Evolutionary conservation across 1,284 basidiomycete genomes (phyloP).

Genomic region (Erythrobasidium hasegawianum): DNA sequence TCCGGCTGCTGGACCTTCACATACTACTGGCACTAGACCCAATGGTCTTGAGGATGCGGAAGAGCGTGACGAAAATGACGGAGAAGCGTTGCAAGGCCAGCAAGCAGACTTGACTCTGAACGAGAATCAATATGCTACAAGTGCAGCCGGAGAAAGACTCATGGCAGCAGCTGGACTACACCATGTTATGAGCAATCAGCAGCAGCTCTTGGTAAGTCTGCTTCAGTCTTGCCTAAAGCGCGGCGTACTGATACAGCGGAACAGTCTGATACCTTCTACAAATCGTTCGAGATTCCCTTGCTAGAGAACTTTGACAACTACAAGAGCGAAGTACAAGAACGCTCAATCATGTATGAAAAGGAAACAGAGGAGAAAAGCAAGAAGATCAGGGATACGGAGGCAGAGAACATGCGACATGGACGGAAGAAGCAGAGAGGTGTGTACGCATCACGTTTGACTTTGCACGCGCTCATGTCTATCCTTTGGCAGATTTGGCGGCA

Average conservation of each 20-base stretch:
- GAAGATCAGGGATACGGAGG: slow-evolving; percentile 83
- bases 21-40: slow-evolving; percentile 1
- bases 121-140: not conserved
- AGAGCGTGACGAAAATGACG: slow-evolving; percentile 11
- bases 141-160: slow-evolving; percentile 26
- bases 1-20: not conserved
- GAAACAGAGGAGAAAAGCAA: slow-evolving; percentile 67
- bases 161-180: slow-evolving; percentile 80
- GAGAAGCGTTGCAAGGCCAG: not conserved
- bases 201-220: slow-evolving; percentile 70
- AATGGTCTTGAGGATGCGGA: slow-evolving; percentile 2
- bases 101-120: not conserved
- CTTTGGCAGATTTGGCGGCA: slow-evolving; percentile 20
- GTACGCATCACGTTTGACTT: not conserved
- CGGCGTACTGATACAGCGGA: slow-evolving; percentile 2
- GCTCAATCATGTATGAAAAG: slow-evolving; percentile 46
- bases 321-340: slow-evolving; percentile 39
- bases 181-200: slow-evolving; percentile 87
- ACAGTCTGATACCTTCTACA: slow-evolving; percentile 78
- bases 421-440: slow-evolving; percentile 38
- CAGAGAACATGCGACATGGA: slow-evolving; percentile 68
- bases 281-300: slow-evolving; percentile 64
- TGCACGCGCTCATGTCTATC: not conserved
- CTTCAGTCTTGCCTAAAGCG: slow-evolving; percentile 14
- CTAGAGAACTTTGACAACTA: slow-evolving; percentile 34